Base-by-base conservation (phyloP, 2,329 filamentous ascomycete species). In the Ophiocordyceps robertsii region DNA sequence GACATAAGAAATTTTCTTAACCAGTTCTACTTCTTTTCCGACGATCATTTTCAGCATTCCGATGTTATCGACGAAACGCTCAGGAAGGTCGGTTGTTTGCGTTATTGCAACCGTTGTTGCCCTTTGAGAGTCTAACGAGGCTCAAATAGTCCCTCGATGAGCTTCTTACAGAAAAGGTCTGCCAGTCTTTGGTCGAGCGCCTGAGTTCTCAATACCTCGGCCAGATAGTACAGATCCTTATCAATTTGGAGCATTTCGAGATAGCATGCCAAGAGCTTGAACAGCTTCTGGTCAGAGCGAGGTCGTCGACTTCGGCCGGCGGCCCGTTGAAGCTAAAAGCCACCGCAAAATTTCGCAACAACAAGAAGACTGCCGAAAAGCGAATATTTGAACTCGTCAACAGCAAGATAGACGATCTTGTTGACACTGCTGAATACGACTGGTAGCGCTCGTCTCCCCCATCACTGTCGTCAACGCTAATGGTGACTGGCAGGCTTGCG, bases 321-420 rank as follows among this genome's bases (percentile, higher is more conserved):
- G 87, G 85, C 0, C 83, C 87, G 0, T 76, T 95, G 43, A 77
- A 80, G 4, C 70, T 96, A 6, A 75, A 74, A 24, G 92, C 93
- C 0, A 96, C 92, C 0, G 82, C 87, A 50, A 77, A 86, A 46
- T 98, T 98, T 61, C 75, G 80, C 35, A 80, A 75, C 53, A 89
- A 94, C 57, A 95, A 95, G 65, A 95, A 96, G 66, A 88, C 84
- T 2, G 92, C 92, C 0, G 90, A 95, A 58, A 95, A 95, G 64
- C 83, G 93, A 30, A 96, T 98, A 44, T 98, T 98, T 56, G 93
- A 98, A 63, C 75, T 98, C 0, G 92, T 98, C 48, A 96, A 98
- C 65, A 93, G 85, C 44, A 98, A 98, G 67, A 96, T 98, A 53
- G 90, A 96, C 56, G 92, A 98, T 58, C 74, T 98, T 11, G 84